phyloP scores from a whole-genome alignment of 2,329 filamentous ascomycete species.

The Claviceps africana region DNA sequence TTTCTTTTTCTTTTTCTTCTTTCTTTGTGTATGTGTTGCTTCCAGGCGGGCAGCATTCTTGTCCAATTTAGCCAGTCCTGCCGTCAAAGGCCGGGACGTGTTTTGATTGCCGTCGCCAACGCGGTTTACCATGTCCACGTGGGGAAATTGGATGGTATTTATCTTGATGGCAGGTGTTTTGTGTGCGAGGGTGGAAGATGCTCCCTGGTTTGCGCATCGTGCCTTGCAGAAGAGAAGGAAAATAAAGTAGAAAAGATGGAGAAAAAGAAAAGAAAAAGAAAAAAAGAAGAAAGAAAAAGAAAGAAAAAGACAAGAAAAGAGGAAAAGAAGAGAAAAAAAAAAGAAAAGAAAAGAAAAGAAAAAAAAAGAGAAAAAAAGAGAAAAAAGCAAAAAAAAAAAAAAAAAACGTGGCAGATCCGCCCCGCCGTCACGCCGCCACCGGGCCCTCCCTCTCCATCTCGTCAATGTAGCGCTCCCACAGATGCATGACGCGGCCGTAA shows the following conservation, averaged over 20 bases:
- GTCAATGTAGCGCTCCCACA: slow-evolving; percentile 81
- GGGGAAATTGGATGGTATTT: no score
- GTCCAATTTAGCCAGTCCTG: no score
- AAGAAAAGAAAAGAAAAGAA: neutral
- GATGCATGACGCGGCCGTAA: slow-evolving; percentile 63
- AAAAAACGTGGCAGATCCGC: neutral
- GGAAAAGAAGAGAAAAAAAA: neutral
- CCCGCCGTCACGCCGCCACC: slow-evolving; percentile 1
- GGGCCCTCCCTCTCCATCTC: slow-evolving; percentile 62
- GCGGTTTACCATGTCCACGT: no score
- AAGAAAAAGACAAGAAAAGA: neutral
- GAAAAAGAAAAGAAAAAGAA: no score
- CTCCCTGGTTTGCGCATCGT: no score
- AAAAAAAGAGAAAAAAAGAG: neutral
- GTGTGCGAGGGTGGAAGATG: no score
- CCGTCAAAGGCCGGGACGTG: no score
- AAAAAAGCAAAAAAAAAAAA: neutral
- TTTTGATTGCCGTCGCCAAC: no score
- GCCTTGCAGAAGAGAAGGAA: neutral
- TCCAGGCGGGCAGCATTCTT: no score
- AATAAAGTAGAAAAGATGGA: neutral
- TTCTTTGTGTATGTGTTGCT: no score
- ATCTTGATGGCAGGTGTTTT: no score
- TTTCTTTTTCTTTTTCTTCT: no score
- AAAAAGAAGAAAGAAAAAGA: neutral